Evolutionary conservation across 306 rosid species (phyloP).

Genomic region (Acacia confusa): DNA sequence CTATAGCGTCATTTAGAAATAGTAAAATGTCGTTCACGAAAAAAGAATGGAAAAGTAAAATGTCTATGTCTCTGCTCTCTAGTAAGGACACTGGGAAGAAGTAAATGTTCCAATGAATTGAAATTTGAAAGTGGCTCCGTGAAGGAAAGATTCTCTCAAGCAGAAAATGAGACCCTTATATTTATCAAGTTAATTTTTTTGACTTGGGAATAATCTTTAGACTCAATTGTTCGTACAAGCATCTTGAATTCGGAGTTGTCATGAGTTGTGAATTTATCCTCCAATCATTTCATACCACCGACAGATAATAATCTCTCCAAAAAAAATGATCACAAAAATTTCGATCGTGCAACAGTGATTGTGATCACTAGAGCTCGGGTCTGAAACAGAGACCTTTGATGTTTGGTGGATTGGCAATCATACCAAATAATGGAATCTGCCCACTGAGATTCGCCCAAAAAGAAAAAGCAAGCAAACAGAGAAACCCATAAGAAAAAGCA

Average conservation of each 20-base stretch:
- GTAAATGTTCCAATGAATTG: constrained; percentile 38
- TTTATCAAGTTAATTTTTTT: background rate
- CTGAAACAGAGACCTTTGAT: constrained; percentile 1
- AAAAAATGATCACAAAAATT: background rate
- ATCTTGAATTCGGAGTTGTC: background rate
- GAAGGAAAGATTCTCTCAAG: constrained; percentile 27
- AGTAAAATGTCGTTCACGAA: background rate
- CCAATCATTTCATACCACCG: constrained; percentile 44
- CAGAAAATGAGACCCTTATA: background rate
- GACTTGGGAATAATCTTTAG: background rate
- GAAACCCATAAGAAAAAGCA: background rate
- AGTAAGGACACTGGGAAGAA: constrained; percentile 48
- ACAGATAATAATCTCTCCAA: constrained; percentile 12
- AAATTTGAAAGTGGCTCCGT: constrained; percentile 49
- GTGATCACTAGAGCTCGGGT: constrained; percentile 9
- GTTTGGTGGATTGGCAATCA: background rate
- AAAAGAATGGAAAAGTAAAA: background rate
- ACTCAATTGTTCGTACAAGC: background rate
- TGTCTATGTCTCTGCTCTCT: background rate
- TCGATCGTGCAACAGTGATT: background rate
- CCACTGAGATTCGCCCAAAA: background rate
- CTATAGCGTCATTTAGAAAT: constrained; percentile 19
- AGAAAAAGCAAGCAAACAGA: background rate
- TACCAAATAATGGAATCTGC: background rate
- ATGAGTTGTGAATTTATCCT: background rate